These are phyloP conservation scores for Puccinia polysora DNA, from an alignment of 1,284 basidiomycete genomes.

Conservation along the genomic window DNA sequence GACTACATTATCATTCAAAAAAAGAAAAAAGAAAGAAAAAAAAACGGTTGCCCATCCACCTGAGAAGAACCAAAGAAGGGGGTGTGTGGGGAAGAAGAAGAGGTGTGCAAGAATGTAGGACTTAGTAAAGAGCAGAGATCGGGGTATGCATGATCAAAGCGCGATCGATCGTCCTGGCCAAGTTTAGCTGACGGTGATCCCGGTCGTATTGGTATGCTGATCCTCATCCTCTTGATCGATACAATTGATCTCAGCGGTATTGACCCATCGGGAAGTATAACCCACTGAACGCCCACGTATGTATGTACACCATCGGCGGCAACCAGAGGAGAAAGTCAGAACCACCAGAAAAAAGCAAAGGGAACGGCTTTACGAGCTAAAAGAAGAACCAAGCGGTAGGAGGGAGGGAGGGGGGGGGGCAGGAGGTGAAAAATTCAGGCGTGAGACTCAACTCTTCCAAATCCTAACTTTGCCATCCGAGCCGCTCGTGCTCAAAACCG, in stretches of 20 bases:
- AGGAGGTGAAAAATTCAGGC: too few relatives aligned
- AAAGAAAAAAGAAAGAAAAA: not conserved
- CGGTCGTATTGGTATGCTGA: not conserved
- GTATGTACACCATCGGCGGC: not conserved
- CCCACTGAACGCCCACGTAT: too few relatives aligned
- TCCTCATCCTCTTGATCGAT: not conserved
- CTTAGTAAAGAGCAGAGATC: too few relatives aligned
- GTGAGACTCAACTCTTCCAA: constrained; percentile 61
- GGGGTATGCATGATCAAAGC: too few relatives aligned
- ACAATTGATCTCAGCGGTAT: constrained; percentile 35
- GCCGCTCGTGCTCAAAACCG: constrained; percentile 77
- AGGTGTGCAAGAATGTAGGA: too few relatives aligned
- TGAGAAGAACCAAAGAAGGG: not conserved
- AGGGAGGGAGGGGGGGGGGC: not conserved
- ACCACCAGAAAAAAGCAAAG: not conserved
- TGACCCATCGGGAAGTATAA: constrained; percentile 36
- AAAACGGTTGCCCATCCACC: too few relatives aligned
- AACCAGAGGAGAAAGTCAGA: not conserved
- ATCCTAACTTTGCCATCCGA: constrained; percentile 81
- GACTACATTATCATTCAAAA: not conserved
- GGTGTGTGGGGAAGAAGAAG: not conserved
- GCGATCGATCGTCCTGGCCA: too few relatives aligned
- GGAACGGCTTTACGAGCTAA: too few relatives aligned
- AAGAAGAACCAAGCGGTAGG: not conserved
- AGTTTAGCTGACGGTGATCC: constrained; percentile 11